phyloP scores from a whole-genome alignment of 2,329 filamentous ascomycete genomes.

The Aspergillus luchuensis region DNA sequence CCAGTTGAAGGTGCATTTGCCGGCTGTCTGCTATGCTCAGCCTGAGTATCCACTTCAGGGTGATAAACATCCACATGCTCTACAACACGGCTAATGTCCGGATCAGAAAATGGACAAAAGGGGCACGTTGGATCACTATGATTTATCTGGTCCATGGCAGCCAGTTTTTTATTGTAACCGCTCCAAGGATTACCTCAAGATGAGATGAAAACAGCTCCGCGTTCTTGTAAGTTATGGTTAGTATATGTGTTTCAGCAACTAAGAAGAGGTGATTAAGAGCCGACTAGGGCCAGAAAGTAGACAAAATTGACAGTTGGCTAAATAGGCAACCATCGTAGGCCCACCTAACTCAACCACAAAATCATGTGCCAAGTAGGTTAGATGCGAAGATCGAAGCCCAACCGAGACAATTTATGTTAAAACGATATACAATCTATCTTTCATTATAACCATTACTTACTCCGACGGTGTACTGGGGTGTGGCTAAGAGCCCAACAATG shows the following conservation, averaged over 20 bases:
- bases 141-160: conserved; percentile 23
- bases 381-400: background rate
- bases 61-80: conserved; percentile 51
- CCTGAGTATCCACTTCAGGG: conserved; percentile 40
- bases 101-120: conserved; percentile 48
- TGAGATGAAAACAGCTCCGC: background rate
- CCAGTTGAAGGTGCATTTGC: background rate
- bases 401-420: background rate
- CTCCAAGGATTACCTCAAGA: background rate
- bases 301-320: background rate
- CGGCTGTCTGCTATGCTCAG: conserved; percentile 23
- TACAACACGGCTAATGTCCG: conserved; percentile 41
- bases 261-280: background rate
- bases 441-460: too few species aligned
- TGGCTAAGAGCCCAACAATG: too few species aligned
- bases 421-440: too few species aligned
- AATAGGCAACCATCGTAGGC: background rate
- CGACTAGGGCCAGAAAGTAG: background rate
- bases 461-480: too few species aligned
- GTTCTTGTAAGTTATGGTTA: background rate
- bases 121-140: conserved; percentile 39
- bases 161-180: background rate
- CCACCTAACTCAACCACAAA: background rate
- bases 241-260: background rate
- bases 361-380: background rate